Evolutionary conservation across 441 rosid genomes (phyloP).

Genomic region (Breynia disticha): DNA sequence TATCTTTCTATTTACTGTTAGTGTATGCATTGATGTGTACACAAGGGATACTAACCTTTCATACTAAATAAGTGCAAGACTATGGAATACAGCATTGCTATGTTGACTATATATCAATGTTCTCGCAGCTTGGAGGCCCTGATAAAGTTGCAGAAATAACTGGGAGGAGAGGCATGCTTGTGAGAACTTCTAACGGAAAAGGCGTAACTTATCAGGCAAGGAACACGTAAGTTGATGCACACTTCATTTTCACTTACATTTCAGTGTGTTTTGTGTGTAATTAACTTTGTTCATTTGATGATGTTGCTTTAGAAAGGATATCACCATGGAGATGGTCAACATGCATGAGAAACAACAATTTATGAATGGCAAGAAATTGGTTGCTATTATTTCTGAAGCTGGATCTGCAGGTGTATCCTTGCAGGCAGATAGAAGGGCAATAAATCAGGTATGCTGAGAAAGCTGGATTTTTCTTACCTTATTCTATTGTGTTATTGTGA

Average conservation of each 20-base stretch:
- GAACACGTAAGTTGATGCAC: slow-evolving; percentile 61
- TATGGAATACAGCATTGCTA: background rate
- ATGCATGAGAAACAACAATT: slow-evolving; percentile 98
- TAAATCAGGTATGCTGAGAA: slow-evolving; percentile 58
- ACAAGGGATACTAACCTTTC: background rate
- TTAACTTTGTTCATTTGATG: slow-evolving; percentile 21
- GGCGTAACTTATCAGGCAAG: slow-evolving; percentile 98
- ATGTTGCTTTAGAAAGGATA: slow-evolving; percentile 64
- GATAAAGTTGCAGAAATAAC: slow-evolving; percentile 97
- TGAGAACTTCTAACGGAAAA: slow-evolving; percentile 85
- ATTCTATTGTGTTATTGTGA: background rate
- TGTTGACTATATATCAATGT: slow-evolving; percentile 10
- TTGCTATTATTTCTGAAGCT: slow-evolving; percentile 97
- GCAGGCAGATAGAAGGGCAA: slow-evolving; percentile 97
- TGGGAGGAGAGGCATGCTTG: slow-evolving; percentile 99
- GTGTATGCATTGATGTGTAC: background rate
- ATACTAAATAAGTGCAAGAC: background rate
- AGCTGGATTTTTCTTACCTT: slow-evolving; percentile 7
- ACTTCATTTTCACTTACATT: slow-evolving; percentile 5
- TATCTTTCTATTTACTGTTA: background rate
- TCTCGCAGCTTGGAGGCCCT: slow-evolving; percentile 95
- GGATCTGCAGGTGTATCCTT: slow-evolving; percentile 99
- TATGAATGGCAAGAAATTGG: slow-evolving; percentile 97
- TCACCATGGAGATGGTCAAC: slow-evolving; percentile 99
- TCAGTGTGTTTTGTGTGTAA: slow-evolving; percentile 14